Percentiles rank a stretch among this genome's conserved stretches.
phyloP scores from a whole-genome alignment of 169 alveolate genomes.

The Eimeria praecox region DNA sequence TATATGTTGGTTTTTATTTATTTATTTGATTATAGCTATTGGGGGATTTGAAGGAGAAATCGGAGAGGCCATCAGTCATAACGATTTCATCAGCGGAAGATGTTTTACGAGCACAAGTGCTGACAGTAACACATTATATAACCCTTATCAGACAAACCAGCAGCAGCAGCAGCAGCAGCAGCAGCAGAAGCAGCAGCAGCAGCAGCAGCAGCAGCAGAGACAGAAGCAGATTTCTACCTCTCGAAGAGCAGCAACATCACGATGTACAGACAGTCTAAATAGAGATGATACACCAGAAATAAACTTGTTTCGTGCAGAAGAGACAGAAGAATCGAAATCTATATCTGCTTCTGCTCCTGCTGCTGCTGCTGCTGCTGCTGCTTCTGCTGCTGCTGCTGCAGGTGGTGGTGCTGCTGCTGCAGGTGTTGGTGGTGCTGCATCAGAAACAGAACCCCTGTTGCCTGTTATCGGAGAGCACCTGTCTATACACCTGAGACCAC shows the following conservation, averaged over 20 bases:
- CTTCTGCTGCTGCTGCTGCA: not conserved
- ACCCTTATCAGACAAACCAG: no score
- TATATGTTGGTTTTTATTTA: not conserved
- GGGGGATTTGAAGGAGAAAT: constrained; percentile 62
- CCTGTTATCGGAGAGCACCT: constrained; percentile 11
- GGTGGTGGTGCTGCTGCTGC: constrained; percentile 1
- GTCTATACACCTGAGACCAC: constrained; percentile 39
- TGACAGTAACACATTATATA: not conserved
- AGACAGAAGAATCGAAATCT: not conserved
- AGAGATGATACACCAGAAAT: not conserved
- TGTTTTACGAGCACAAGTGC: not conserved
- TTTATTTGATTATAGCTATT: not conserved
- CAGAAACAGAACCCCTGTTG: not conserved
- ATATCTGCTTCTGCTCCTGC: not conserved
- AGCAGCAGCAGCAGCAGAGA: no score
- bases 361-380: not conserved
- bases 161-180: no score
- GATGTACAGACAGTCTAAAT: no score
- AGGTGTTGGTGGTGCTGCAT: not conserved
- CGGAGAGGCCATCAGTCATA: not conserved
- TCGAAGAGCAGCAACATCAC: not conserved
- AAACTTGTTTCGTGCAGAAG: not conserved
- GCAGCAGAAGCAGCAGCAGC: no score
- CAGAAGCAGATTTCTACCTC: no score
- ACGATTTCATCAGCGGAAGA: constrained; percentile 47